Evolutionary conservation across 2,329 filamentous ascomycete species (phyloP).

Genomic region (Biscogniauxia marginata): DNA sequence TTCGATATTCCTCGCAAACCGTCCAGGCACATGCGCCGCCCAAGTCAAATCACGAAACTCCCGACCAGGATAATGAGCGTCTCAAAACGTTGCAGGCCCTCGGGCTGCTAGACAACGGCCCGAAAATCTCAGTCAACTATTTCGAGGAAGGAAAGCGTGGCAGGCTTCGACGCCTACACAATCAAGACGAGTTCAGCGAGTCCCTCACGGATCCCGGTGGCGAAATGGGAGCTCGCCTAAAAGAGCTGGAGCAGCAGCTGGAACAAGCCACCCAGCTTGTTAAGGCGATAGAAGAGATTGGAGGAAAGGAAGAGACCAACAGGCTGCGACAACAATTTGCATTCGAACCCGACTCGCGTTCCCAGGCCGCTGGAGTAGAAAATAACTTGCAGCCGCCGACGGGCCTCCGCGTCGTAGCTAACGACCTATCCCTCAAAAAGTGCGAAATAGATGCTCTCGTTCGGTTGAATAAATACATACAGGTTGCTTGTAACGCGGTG

Average conservation of each 20-base stretch:
- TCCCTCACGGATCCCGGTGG: constrained; percentile 38
- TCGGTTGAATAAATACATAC: constrained; percentile 29
- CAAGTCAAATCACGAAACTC: constrained; percentile 14
- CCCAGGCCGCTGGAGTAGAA: too few relatives aligned
- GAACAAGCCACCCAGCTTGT: constrained; percentile 24
- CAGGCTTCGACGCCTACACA: constrained; percentile 37
- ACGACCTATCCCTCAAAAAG: constrained; percentile 2
- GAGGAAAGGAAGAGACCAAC: constrained; percentile 30
- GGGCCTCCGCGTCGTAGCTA: too few relatives aligned
- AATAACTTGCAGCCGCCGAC: too few relatives aligned
- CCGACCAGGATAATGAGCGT: constrained; percentile 29
- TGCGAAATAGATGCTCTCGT: neutral
- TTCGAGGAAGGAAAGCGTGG: constrained; percentile 47
- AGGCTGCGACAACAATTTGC: constrained; percentile 27
- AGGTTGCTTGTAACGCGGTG: constrained; percentile 18
- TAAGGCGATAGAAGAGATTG: constrained; percentile 27
- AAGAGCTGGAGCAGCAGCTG: constrained; percentile 39
- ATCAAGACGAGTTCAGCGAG: constrained; percentile 41
- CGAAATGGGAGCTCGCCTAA: constrained; percentile 36
- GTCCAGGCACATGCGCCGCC: constrained; percentile 14
- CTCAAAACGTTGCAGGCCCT: constrained; percentile 26
- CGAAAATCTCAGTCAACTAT: constrained; percentile 39
- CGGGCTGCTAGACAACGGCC: constrained; percentile 26
- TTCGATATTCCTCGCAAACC: constrained; percentile 26
- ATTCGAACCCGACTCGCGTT: neutral